Conservation (phyloP, 1,284 basidiomycete species). For the Boletellus sp. region DNA sequence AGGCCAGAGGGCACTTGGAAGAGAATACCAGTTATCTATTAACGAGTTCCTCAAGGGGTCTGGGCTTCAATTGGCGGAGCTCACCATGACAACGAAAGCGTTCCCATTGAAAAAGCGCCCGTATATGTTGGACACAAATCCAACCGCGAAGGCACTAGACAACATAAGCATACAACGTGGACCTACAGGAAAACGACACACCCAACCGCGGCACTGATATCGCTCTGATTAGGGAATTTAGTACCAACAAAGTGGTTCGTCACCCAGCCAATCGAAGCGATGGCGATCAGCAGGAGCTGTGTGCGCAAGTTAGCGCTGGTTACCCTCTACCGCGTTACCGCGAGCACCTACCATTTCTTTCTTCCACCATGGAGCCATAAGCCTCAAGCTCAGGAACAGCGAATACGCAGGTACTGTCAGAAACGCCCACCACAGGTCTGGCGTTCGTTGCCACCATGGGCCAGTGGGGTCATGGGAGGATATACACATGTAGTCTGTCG, state of each 20-base stretch:
- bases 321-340: not conserved
- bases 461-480: constrained; percentile 50
- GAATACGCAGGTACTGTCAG: constrained; percentile 80
- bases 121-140: constrained; percentile 80
- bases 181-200: constrained; percentile 20
- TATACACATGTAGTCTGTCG: constrained; percentile 58
- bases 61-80: constrained; percentile 10
- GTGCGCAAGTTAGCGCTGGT: not conserved
- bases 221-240: constrained; percentile 67
- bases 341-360: constrained; percentile 60
- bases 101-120: constrained; percentile 78
- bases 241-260: constrained; percentile 70
- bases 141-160: constrained; percentile 74
- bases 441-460: constrained; percentile 59
- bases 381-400: constrained; percentile 69
- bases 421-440: constrained; percentile 63
- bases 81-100: constrained; percentile 74
- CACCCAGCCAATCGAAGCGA: constrained; percentile 77
- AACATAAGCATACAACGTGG: not conserved
- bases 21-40: constrained; percentile 73
- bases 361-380: constrained; percentile 69
- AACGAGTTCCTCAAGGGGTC: not conserved
- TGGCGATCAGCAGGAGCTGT: constrained; percentile 58
- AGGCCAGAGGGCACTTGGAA: constrained; percentile 88
- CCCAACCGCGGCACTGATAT: constrained; percentile 74